Evolutionary conservation across 352 stramenopile species (phyloP), one percentile per base, ranked within the genome.

Genomic region (Peronosclerospora sorghi): DNA sequence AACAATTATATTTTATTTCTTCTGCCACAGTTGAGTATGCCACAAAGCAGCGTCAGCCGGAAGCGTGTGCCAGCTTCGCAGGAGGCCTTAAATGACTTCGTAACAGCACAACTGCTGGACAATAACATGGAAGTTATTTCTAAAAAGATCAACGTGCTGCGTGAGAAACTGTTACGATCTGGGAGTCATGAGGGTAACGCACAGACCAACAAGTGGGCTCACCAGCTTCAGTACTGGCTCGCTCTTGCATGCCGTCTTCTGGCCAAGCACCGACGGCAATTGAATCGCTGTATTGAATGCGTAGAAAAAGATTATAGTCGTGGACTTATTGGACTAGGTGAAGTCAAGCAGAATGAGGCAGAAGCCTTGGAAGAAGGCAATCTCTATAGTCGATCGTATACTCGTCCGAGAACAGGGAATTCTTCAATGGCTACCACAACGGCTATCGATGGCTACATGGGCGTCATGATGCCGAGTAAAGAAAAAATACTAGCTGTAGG

Each of bases 61-160:
- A 26, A 56, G 45, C 47, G 54, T 5, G 15, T 53, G 23, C 50
- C 35, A 19, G 51, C 43, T 28, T 68, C 74, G 45, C 69, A 87
- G 55, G 63, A 64, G 8, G 70, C 63, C 2, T 45, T 86, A 37
- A 62, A 86, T 35, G 54, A 62, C 42, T 87, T 90, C 59, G 62
- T 86, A 45, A 73, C 57, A n/a, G 67, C 67, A 29, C 77, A 90
- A 45, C 51, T 90, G 29, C 68, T 90, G 20, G 74, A 90, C 59
- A 90, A 90, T 49, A 60, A 62, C 45, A 86, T 90, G 74, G 74
- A 90, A 38, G 37, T 49, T 9, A 48, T 86, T 44, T 70, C 73
- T 1, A 47, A 26, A n/a, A 77, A 73, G 49, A 72, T 89, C 34
- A 85, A 86, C 41, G 46, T 62, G n/a, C 46, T 87, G 24, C 68